Evolutionary conservation across 192 early-diverging fungal genomes (phyloP).

Genomic region (Dissophora ornata): DNA sequence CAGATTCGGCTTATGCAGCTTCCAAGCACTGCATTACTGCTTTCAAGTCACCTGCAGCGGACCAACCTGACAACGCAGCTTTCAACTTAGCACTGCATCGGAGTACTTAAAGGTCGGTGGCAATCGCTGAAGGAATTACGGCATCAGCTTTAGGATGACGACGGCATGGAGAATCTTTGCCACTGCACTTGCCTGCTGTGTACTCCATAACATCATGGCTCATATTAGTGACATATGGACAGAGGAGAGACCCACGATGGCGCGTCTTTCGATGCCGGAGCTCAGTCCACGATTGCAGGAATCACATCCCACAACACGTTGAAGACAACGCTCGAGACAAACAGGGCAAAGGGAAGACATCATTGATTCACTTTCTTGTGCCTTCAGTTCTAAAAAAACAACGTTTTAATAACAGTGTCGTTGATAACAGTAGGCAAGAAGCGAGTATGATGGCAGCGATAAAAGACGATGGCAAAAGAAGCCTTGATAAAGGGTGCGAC

Average conservation of each 20-base stretch:
- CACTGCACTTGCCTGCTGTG: conserved; percentile 30
- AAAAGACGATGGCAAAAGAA: too few species aligned
- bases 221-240: conserved; percentile 18
- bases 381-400: too few species aligned
- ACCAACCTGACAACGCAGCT: conserved; percentile 7
- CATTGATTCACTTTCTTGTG: conserved; percentile 1
- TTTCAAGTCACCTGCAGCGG: conserved; percentile 19
- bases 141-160: conserved; percentile 12
- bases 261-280: too few species aligned
- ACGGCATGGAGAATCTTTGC: background rate
- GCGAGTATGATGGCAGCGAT: too few species aligned
- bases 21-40: conserved; percentile 12
- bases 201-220: conserved; percentile 30
- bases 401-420: too few species aligned
- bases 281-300: background rate
- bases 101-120: conserved; percentile 28
- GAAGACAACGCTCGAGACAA: conserved; percentile 7
- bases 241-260: background rate
- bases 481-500: too few species aligned
- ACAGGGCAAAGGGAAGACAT: background rate
- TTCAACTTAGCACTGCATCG: conserved; percentile 40
- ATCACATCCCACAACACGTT: background rate
- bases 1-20: conserved; percentile 20
- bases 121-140: conserved; percentile 23
- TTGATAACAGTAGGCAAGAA: too few species aligned